These are phyloP conservation scores for Coleophoma crateriformis DNA, from an alignment of 2,329 filamentous ascomycete species.

Conservation along the genomic window DNA sequence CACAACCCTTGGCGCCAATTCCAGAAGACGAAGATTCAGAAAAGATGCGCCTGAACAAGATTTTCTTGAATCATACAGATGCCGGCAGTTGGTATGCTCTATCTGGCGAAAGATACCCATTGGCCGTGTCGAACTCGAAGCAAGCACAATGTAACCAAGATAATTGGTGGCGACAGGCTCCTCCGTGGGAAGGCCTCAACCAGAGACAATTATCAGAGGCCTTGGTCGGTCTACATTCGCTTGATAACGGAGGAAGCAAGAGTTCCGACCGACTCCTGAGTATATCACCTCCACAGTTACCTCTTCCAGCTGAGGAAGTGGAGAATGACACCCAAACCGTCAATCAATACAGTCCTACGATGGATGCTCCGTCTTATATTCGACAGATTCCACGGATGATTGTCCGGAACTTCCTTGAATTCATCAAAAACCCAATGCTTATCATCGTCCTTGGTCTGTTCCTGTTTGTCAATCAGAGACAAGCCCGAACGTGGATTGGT, in stretches of 20 bases:
- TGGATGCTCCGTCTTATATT: slow-evolving; percentile 31
- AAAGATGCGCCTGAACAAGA: slow-evolving; percentile 53
- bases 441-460: slow-evolving; percentile 27
- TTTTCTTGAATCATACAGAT: slow-evolving; percentile 84
- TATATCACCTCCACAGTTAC: not conserved
- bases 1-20: slow-evolving; percentile 68
- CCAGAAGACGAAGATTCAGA: slow-evolving; percentile 42
- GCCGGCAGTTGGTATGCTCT: slow-evolving; percentile 91
- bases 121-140: slow-evolving; percentile 65
- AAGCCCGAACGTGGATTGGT: slow-evolving; percentile 27
- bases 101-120: slow-evolving; percentile 79
- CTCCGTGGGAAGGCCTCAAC: slow-evolving; percentile 26
- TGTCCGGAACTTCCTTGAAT: slow-evolving; percentile 44
- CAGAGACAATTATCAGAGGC: slow-evolving; percentile 49
- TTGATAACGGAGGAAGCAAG: slow-evolving; percentile 41
- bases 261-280: slow-evolving; percentile 36
- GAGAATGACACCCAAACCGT: not conserved
- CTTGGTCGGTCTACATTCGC: slow-evolving; percentile 66
- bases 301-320: not conserved
- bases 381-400: slow-evolving; percentile 46
- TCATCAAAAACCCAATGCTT: slow-evolving; percentile 45
- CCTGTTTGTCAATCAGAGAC: slow-evolving; percentile 16
- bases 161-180: slow-evolving; percentile 41
- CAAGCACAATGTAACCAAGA: slow-evolving; percentile 46
- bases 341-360: slow-evolving; percentile 21